A percentile compares a stretch with the other conserved stretches of the same genome.
phyloP scores from a whole-genome alignment of 345 rosid species.

The Populus alba region DNA sequence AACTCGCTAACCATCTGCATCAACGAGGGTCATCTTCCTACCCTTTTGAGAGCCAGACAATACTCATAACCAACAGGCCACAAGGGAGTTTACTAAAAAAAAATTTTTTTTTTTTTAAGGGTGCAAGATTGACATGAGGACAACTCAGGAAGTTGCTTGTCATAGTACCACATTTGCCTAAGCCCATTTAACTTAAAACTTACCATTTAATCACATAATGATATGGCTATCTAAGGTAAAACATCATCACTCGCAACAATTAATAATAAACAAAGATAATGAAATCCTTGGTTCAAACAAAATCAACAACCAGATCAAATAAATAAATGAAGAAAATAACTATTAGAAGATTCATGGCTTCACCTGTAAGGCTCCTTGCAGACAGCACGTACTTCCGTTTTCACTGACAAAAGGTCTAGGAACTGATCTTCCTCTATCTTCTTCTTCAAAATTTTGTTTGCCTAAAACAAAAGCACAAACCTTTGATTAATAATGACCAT shows the following conservation, averaged over 20 bases:
- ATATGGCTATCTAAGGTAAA: no score
- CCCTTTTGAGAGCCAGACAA: background rate
- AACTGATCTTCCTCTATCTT: conserved; percentile 94
- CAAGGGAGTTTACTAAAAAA: no score
- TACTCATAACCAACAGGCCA: no score
- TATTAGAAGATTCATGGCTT: conserved; percentile 15
- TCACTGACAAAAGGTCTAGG: conserved; percentile 80
- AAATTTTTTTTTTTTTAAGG: no score
- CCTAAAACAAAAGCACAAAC: conserved; percentile 42
- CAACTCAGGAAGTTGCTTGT: no score
- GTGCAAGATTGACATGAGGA: no score
- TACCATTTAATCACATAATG: no score
- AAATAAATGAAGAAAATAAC: conserved; percentile 13
- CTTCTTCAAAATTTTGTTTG: conserved; percentile 81
- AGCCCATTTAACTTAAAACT: background rate
- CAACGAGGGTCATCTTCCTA: background rate
- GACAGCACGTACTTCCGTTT: conserved; percentile 71
- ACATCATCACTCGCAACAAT: background rate
- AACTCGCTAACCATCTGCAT: background rate
- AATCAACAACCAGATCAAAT: background rate
- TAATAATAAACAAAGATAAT: background rate
- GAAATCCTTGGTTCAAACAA: background rate
- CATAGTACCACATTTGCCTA: no score
- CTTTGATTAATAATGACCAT: background rate
- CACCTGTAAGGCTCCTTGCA: conserved; percentile 97